These are phyloP conservation scores for Xylaria curta DNA, from an alignment of 495 filamentous ascomycete species.

Conservation along the genomic window DNA sequence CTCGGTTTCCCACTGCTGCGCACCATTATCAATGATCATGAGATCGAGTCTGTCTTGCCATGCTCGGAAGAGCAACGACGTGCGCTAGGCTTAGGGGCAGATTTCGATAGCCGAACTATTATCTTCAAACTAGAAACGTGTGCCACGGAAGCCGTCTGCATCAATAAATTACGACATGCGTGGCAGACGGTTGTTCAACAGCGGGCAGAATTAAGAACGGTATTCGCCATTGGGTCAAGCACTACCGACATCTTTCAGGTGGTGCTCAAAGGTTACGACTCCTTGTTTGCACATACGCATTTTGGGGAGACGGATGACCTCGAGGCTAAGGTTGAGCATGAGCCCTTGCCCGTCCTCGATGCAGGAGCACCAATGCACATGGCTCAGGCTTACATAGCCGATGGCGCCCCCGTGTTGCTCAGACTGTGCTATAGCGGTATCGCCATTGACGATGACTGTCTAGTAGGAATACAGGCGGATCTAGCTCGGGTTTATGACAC, in stretches of 20 bases:
- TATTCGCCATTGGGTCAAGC: conserved; percentile 7
- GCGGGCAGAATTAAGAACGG: conserved; percentile 1
- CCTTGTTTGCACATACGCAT: neutral
- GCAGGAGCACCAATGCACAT: neutral
- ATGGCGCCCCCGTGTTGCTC: neutral
- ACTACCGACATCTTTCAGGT: conserved; percentile 13
- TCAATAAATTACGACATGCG: neutral
- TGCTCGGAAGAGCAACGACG: conserved; percentile 8
- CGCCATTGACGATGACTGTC: conserved; percentile 2
- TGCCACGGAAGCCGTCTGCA: neutral
- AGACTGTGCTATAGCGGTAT: conserved; percentile 8
- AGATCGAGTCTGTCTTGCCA: conserved; percentile 12
- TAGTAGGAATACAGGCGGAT: conserved; percentile 3
- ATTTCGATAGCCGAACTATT: neutral
- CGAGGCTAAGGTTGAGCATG: conserved; percentile 7
- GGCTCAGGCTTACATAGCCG: conserved; percentile 5
- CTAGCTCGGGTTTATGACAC: neutral
- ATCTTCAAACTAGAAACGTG: neutral
- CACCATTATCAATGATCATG: conserved; percentile 10
- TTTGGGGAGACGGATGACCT: neutral
- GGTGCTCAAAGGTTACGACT: neutral
- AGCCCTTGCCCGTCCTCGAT: neutral
- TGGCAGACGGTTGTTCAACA: conserved; percentile 15
- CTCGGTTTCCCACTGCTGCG: neutral
- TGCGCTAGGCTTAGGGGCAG: neutral